phyloP scores from a whole-genome alignment of 306 rosid genomes.

The Prosopis cineraria region DNA sequence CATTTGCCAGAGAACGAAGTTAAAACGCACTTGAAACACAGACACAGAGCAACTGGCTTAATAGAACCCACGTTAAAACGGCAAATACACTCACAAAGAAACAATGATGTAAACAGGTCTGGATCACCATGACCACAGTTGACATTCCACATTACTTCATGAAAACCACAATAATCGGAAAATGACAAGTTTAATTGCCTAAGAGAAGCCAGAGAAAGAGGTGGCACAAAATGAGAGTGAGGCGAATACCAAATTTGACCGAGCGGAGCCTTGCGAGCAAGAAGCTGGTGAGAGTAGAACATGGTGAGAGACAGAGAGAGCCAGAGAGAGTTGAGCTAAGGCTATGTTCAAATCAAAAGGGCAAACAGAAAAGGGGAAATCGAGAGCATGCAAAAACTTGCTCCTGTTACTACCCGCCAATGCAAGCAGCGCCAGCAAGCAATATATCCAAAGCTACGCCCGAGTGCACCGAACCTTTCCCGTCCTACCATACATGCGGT shows the following conservation, averaged over 20 bases:
- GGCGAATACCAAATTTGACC: constrained; percentile 6
- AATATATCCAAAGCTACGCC: not conserved
- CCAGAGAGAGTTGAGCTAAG: not conserved
- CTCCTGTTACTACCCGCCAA: constrained; percentile 20
- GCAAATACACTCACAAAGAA: not conserved
- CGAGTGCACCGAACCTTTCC: not conserved
- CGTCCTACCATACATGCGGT: not conserved
- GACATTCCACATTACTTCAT: not conserved
- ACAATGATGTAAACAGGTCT: not conserved
- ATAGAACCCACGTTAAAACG: not conserved
- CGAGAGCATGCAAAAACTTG: not conserved
- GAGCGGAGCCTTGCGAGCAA: constrained; percentile 21
- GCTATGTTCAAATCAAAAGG: not conserved
- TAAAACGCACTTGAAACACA: not conserved
- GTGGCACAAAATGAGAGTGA: not conserved
- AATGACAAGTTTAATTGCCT: not conserved
- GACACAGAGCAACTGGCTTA: not conserved
- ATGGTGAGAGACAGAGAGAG: not conserved
- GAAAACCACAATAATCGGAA: not conserved
- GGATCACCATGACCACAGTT: not conserved
- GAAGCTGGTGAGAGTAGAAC: constrained; percentile 27
- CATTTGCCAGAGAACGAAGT: not conserved
- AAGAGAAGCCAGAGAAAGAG: not conserved
- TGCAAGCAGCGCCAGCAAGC: not conserved
- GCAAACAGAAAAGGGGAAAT: not conserved